Evolutionary conservation across 2,329 filamentous ascomycete species (phyloP).

Genomic region (Coniochaeta sp.): DNA sequence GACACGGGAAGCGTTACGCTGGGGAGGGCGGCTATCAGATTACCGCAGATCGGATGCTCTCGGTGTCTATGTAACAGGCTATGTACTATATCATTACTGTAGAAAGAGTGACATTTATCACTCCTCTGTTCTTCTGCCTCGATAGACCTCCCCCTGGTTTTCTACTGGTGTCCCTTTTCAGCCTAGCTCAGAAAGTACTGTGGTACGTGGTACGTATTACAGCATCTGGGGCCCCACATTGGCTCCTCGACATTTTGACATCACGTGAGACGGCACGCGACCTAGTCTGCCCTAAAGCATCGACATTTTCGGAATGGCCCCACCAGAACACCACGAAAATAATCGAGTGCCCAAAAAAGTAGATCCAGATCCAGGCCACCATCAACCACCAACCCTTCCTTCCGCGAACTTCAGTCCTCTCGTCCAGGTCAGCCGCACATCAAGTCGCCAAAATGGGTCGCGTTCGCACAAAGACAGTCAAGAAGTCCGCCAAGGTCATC

Average conservation of each 20-base stretch:
- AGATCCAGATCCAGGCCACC: slow-evolving; percentile 4
- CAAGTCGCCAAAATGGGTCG: slow-evolving; percentile 60
- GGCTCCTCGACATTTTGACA: background rate
- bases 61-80: background rate
- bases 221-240: no score
- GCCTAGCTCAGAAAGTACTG: background rate
- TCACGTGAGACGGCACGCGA: background rate
- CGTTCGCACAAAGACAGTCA: slow-evolving; percentile 64
- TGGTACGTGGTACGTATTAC: no score
- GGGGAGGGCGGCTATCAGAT: background rate
- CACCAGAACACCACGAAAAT: slow-evolving; percentile 11
- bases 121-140: background rate
- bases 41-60: background rate
- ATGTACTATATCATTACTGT: background rate
- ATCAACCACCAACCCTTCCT: slow-evolving; percentile 6
- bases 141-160: no score
- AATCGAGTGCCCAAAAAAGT: slow-evolving; percentile 11
- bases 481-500: slow-evolving; percentile 94
- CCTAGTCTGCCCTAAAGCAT: slow-evolving; percentile 14
- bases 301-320: background rate
- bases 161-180: no score
- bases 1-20: background rate
- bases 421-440: slow-evolving; percentile 25
- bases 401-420: slow-evolving; percentile 11
- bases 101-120: background rate